phyloP scores from a whole-genome alignment of 805 yeast genomes.

The Suhomyces pyralidae region DNA sequence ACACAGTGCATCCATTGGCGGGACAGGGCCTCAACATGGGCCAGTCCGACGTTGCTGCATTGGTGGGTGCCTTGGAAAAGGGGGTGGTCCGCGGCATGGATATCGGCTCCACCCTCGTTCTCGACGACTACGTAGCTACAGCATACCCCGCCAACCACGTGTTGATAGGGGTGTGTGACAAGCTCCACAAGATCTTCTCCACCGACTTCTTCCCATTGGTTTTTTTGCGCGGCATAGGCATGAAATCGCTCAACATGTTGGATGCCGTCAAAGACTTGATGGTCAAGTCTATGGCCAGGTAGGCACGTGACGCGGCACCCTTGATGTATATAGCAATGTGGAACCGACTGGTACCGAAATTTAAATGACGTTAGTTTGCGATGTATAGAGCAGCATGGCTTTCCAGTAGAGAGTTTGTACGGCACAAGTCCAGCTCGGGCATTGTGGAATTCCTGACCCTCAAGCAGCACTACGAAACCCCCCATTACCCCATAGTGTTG shows the following conservation, averaged over 20 bases:
- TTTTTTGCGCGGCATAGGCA: slow-evolving; percentile 69
- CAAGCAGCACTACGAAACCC: slow-evolving; percentile 48
- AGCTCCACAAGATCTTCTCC: slow-evolving; percentile 81
- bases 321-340: neutral
- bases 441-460: slow-evolving; percentile 9
- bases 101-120: slow-evolving; percentile 73
- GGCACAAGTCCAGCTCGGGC: neutral
- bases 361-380: neutral
- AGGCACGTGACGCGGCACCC: neutral
- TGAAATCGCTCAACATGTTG: slow-evolving; percentile 62
- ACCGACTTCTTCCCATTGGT: slow-evolving; percentile 75
- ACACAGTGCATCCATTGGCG: slow-evolving; percentile 94
- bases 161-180: slow-evolving; percentile 85
- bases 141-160: slow-evolving; percentile 78
- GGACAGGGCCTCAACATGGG: slow-evolving; percentile 99
- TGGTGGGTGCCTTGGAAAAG: slow-evolving; percentile 64
- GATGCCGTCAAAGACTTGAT: slow-evolving; percentile 67
- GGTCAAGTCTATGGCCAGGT: slow-evolving; percentile 40
- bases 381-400: neutral
- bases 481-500: slow-evolving; percentile 69
- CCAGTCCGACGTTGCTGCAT: slow-evolving; percentile 79
- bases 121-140: slow-evolving; percentile 85
- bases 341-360: neutral
- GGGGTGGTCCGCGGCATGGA: slow-evolving; percentile 81
- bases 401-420: neutral